A percentile compares a stretch with the other conserved stretches of the same genome.
These are phyloP conservation scores for Fusarium sp. DNA, from an alignment of 2,329 filamentous ascomycete genomes.

Conservation along the genomic window DNA sequence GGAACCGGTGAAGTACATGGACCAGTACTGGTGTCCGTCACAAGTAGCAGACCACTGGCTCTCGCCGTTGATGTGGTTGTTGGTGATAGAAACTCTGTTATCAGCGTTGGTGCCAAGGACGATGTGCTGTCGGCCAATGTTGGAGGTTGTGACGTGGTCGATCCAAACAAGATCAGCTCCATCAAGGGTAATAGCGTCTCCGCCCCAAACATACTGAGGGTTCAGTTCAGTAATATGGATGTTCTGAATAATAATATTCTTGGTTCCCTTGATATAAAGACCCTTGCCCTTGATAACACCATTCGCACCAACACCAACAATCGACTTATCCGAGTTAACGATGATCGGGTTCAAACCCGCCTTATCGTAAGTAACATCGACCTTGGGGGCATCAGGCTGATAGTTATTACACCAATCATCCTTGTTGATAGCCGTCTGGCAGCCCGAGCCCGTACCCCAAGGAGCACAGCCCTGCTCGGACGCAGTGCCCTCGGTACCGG, in stretches of 20 bases:
- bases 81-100: conserved; percentile 68
- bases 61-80: conserved; percentile 63
- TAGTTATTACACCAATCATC: conserved; percentile 69
- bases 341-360: conserved; percentile 61
- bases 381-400: conserved; percentile 59
- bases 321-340: conserved; percentile 65
- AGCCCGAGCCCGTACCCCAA: conserved; percentile 61
- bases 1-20: conserved; percentile 64
- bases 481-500: conserved; percentile 62
- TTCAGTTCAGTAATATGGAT: conserved; percentile 65
- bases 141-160: conserved; percentile 65
- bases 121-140: conserved; percentile 69
- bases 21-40: conserved; percentile 69
- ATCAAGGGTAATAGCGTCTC: conserved; percentile 65
- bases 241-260: conserved; percentile 71
- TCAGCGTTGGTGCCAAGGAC: conserved; percentile 64
- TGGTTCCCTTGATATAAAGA: conserved; percentile 54
- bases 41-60: conserved; percentile 66
- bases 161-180: conserved; percentile 59
- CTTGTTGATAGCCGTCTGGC: conserved; percentile 70
- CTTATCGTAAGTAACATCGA: conserved; percentile 59
- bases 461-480: conserved; percentile 67
- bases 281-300: conserved; percentile 69
- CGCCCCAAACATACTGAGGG: conserved; percentile 68
- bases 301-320: conserved; percentile 62